phyloP scores from a whole-genome alignment of 257 asterid species.

The Lantana camara region DNA sequence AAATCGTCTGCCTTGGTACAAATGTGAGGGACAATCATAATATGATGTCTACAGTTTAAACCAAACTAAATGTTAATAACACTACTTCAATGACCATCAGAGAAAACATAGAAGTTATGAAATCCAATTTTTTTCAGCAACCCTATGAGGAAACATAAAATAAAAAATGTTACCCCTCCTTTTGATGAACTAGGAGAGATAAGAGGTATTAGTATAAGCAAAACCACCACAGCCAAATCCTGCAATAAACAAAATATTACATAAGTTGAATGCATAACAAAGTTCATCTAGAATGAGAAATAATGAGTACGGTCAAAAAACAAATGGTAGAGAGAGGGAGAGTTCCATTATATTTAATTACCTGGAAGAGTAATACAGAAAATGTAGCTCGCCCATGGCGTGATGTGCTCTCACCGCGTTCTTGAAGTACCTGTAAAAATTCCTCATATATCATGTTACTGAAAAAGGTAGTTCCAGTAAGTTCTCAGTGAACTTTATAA shows the following conservation, averaged over 20 bases:
- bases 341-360: slow-evolving; percentile 26
- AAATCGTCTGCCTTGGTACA: slow-evolving; percentile 9
- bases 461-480: not conserved
- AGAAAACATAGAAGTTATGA: slow-evolving; percentile 7
- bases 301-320: slow-evolving; percentile 9
- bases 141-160: not conserved
- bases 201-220: slow-evolving; percentile 97
- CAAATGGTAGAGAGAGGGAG: not conserved
- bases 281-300: slow-evolving; percentile 19
- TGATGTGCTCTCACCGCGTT: slow-evolving; percentile 99
- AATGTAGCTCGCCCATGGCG: slow-evolving; percentile 99
- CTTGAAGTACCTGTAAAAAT: slow-evolving; percentile 89
- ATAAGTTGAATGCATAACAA: slow-evolving; percentile 26
- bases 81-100: slow-evolving; percentile 18
- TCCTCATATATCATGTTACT: slow-evolving; percentile 31
- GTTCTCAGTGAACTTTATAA: slow-evolving; percentile 1
- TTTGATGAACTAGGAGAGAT: slow-evolving; percentile 96
- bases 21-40: slow-evolving; percentile 11
- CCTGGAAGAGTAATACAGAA: slow-evolving; percentile 98
- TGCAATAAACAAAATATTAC: slow-evolving; percentile 35
- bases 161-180: slow-evolving; percentile 82
- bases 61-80: slow-evolving; percentile 22
- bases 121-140: slow-evolving; percentile 19
- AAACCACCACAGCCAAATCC: slow-evolving; percentile 99
- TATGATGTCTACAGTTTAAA: slow-evolving; percentile 17